These are phyloP conservation scores for Candida montana DNA, from an alignment of 805 yeast genomes.

Conservation along the genomic window DNA sequence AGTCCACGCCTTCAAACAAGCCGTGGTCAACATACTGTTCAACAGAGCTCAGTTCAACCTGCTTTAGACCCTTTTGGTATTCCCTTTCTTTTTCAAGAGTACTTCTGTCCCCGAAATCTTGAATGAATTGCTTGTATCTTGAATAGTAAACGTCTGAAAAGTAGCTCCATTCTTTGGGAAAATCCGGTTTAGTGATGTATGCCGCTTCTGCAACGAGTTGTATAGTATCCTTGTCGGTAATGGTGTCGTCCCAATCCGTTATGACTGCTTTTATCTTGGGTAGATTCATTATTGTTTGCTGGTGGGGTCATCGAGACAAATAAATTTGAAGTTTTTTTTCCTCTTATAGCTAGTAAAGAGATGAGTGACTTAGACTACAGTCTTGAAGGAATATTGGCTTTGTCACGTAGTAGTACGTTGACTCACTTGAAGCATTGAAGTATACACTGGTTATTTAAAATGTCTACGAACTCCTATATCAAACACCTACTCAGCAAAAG, in stretches of 20 bases:
- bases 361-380: no score
- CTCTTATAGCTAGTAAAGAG: no score
- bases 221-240: constrained; percentile 52
- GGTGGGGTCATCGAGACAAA: background rate
- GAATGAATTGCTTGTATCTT: constrained; percentile 29
- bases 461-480: constrained; percentile 30
- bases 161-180: constrained; percentile 35
- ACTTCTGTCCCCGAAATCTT: constrained; percentile 27
- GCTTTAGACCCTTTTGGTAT: constrained; percentile 40
- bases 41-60: constrained; percentile 46
- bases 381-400: no score
- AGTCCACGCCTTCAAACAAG: constrained; percentile 39
- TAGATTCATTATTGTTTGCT: background rate
- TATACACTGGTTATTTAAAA: constrained; percentile 3
- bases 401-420: no score
- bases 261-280: constrained; percentile 30
- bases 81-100: constrained; percentile 36
- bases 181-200: constrained; percentile 32
- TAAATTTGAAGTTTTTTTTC: no score
- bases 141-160: constrained; percentile 39
- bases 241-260: constrained; percentile 66
- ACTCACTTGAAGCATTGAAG: no score
- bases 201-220: constrained; percentile 45
- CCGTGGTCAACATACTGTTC: constrained; percentile 31
- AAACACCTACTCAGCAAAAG: constrained; percentile 23